A percentile compares a stretch with the other conserved stretches of the same genome.
Conservation (phyloP, 305 asterid genomes). For the Fraxinus greggii region DNA sequence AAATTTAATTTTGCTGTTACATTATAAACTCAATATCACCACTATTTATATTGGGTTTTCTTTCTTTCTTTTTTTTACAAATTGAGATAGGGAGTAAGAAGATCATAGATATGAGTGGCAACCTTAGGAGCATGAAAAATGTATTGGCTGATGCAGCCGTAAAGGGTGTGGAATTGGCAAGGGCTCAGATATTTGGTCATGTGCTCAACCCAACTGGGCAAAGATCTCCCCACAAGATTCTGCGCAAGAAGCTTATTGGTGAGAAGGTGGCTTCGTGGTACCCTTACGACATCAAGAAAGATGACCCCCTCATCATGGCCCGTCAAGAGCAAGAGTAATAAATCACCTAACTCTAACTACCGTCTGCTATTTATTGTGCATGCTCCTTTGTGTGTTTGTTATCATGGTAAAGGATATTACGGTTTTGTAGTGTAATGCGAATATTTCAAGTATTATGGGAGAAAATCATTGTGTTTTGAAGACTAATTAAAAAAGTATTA, state of each 20-base stretch:
- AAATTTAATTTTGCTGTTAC: neutral
- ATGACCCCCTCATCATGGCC: slow-evolving; percentile 66
- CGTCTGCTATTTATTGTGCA: neutral
- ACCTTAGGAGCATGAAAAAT: slow-evolving; percentile 62
- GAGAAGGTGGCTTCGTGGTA: slow-evolving; percentile 79
- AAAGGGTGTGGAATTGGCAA: slow-evolving; percentile 74
- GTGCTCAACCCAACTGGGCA: slow-evolving; percentile 75
- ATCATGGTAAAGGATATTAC: slow-evolving; percentile 11
- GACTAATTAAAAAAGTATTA: neutral
- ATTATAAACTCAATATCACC: neutral
- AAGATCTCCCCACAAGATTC: slow-evolving; percentile 71
- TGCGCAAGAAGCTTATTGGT: slow-evolving; percentile 83
- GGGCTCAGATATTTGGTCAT: slow-evolving; percentile 87
- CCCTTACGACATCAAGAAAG: slow-evolving; percentile 64
- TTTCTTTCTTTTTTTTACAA: neutral
- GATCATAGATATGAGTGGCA: slow-evolving; percentile 33
- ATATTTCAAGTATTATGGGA: neutral
- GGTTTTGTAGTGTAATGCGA: neutral
- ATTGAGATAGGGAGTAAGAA: slow-evolving; percentile 8
- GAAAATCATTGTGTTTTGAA: neutral
- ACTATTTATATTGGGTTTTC: slow-evolving; percentile 2
- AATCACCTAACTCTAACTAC: neutral
- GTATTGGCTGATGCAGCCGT: slow-evolving; percentile 68
- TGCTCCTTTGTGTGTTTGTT: neutral
- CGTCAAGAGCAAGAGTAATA: slow-evolving; percentile 67